A percentile compares a stretch with the other conserved stretches of the same genome.
Conservation (phyloP, 202 grass and related monocot species). For the Setaria viridis region DNA sequence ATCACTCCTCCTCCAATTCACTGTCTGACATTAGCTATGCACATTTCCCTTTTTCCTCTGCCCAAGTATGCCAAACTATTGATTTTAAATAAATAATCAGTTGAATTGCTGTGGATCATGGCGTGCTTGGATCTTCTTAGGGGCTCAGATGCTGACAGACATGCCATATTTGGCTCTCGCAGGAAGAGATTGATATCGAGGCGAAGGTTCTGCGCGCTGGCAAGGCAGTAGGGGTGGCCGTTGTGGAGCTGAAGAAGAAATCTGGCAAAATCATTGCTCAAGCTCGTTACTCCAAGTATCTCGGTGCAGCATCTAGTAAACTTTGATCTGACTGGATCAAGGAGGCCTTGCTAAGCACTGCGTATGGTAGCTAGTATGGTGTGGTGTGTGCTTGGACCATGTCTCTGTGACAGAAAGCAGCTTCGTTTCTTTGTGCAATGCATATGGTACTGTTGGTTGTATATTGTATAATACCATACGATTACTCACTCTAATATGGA, state of each 20-base stretch:
- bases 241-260: conserved; percentile 87
- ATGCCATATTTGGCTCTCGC: conserved; percentile 20
- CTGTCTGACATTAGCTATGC: not conserved
- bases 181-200: conserved; percentile 97
- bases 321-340: conserved; percentile 44
- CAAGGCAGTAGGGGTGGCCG: conserved; percentile 77
- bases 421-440: not conserved
- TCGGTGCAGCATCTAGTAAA: conserved; percentile 75
- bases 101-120: too few relatives aligned
- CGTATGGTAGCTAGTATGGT: too few relatives aligned
- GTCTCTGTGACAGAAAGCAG: not conserved
- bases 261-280: conserved; percentile 82
- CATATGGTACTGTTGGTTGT: not conserved
- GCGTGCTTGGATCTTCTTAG: not conserved
- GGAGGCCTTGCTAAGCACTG: not conserved
- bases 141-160: not conserved
- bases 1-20: not conserved
- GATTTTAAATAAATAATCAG: not conserved
- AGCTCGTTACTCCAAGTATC: conserved; percentile 94
- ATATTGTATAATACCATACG: not conserved
- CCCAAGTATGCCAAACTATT: not conserved
- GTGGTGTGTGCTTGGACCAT: not conserved
- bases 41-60: not conserved
- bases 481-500: not conserved
- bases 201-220: conserved; percentile 85